Percentiles rank a stretch among this genome's conserved stretches.
Evolutionary conservation across 495 filamentous ascomycete species (phyloP).

Genomic region (Penicillium fimorum): DNA sequence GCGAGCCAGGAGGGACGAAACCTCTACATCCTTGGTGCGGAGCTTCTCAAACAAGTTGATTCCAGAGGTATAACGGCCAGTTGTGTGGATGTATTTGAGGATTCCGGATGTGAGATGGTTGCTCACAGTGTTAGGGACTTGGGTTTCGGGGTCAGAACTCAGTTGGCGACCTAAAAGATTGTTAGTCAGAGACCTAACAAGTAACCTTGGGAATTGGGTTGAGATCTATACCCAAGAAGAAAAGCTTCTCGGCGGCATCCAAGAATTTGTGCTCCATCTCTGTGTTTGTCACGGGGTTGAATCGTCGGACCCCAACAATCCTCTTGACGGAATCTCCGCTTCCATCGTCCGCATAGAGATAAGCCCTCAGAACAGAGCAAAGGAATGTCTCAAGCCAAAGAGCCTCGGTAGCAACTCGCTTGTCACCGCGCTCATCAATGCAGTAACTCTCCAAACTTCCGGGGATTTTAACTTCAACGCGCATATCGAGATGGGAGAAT

Average conservation of each 20-base stretch:
- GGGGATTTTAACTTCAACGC: conserved; percentile 93
- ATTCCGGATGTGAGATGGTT: conserved; percentile 92
- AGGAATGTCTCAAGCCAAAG: conserved; percentile 98
- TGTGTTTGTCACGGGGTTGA: conserved; percentile 96
- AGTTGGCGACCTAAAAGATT: conserved; percentile 74
- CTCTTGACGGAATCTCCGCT: conserved; percentile 87
- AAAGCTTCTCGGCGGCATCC: conserved; percentile 89
- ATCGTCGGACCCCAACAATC: conserved; percentile 89
- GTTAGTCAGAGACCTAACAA: conserved; percentile 22
- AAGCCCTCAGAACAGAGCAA: conserved; percentile 87
- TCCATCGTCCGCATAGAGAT: conserved; percentile 94
- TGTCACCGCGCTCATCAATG: conserved; percentile 93
- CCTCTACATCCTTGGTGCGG: conserved; percentile 83
- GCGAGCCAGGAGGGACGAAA: conserved; percentile 85
- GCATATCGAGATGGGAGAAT: conserved; percentile 97
- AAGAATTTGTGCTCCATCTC: conserved; percentile 96
- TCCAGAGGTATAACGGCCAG: conserved; percentile 89
- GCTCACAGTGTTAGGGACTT: conserved; percentile 95
- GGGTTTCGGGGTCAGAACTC: conserved; percentile 94
- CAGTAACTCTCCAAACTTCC: conserved; percentile 94
- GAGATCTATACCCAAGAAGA: conserved; percentile 73
- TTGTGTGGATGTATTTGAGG: conserved; percentile 94
- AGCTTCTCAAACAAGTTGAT: conserved; percentile 98
- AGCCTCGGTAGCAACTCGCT: conserved; percentile 83
- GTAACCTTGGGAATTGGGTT: not conserved